Percentiles rank a stretch among this genome's conserved stretches.
Evolutionary conservation across 2,329 filamentous ascomycete species (phyloP).

Genomic region (Botryotinia calthae): DNA sequence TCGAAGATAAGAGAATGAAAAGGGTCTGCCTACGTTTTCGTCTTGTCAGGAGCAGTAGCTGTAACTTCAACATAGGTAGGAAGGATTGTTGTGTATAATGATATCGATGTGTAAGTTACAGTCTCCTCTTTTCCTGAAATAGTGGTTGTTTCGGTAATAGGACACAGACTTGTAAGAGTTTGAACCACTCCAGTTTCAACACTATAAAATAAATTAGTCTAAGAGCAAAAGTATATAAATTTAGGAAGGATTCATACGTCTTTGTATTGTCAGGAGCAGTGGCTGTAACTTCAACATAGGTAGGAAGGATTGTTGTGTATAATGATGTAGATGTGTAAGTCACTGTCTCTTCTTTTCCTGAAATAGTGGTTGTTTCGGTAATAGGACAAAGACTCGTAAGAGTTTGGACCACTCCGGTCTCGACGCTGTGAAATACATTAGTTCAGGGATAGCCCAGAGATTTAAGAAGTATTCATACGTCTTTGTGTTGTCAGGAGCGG

Average conservation of each 20-base stretch:
- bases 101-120: conserved; percentile 15
- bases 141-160: conserved; percentile 31
- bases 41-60: neutral
- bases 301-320: conserved; percentile 1
- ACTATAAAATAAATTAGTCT: neutral
- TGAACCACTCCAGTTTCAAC: neutral
- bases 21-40: neutral
- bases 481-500: neutral
- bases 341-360: conserved; percentile 10
- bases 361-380: conserved; percentile 24
- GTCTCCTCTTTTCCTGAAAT: conserved; percentile 17
- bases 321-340: conserved; percentile 15
- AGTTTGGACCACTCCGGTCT: conserved; percentile 7
- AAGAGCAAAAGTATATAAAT: neutral
- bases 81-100: neutral
- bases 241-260: neutral
- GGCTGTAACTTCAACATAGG: conserved; percentile 12
- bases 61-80: conserved; percentile 7
- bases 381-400: conserved; percentile 39
- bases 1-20: neutral
- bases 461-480: neutral
- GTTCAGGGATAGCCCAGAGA: neutral
- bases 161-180: conserved; percentile 36
- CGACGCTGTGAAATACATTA: neutral
- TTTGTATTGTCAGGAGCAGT: neutral